Conservation (phyloP, 495 filamentous ascomycete species). For the Neurospora sp. region DNA sequence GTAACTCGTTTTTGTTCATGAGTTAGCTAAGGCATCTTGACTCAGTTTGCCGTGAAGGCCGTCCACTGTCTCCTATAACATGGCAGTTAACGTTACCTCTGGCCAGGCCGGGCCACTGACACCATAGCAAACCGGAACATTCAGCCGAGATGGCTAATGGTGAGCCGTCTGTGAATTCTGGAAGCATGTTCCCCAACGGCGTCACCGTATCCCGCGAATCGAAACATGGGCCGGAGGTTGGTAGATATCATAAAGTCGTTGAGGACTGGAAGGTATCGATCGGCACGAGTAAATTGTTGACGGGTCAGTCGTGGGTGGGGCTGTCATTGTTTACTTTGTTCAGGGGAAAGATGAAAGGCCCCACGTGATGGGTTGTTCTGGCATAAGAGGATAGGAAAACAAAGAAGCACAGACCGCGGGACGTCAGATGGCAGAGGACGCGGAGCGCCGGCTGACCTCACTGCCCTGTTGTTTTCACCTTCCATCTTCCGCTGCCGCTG, state of each 20-base stretch:
- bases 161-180: neutral
- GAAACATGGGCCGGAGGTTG: neutral
- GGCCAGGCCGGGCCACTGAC: neutral
- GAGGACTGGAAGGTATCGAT: no score
- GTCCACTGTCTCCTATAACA: neutral
- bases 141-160: slow-evolving; percentile 25
- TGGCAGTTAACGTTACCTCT: slow-evolving; percentile 10
- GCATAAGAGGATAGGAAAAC: neutral
- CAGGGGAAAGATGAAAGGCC: neutral
- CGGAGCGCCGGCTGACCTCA: neutral
- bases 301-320: neutral
- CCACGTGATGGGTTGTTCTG: neutral
- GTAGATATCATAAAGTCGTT: neutral
- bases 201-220: neutral
- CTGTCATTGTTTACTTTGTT: neutral
- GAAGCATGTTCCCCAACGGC: neutral
- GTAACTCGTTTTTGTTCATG: neutral
- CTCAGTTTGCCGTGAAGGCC: neutral
- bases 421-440: neutral
- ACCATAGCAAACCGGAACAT: slow-evolving; percentile 5
- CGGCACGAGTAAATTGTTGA: no score
- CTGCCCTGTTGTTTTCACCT: neutral
- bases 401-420: neutral
- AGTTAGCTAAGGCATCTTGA: no score
- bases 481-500: neutral